Evolutionary conservation across 176 grass and related monocot genomes (phyloP), one percentile per base, ranked within the genome.

Genomic region (Oryza rufipogon): DNA sequence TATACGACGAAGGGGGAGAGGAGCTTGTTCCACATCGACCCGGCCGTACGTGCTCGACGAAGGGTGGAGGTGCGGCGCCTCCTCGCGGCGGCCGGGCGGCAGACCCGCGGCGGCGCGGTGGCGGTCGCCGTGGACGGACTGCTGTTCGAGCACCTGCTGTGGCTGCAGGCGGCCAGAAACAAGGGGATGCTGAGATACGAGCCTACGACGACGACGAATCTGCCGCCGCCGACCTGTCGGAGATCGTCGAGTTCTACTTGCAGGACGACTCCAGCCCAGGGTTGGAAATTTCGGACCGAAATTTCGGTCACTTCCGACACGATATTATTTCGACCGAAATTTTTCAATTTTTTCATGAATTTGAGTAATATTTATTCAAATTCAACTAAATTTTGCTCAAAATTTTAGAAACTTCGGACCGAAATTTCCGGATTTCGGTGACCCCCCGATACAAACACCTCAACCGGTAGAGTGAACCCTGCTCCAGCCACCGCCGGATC

Each of bases 201-300:
- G 56, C 3, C 0, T n/a, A n/a, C 56, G 56, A 58, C 0, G 68
- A n/a, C 2, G 85, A 51, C 4, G 81, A 72, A 11, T 32, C 89
- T 15, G 42, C 25, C 26, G 63, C 52, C 33, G 81, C 64, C 1
- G 84, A 95, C 16, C 66, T 95, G 68, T 81, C 78, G 25, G 88
- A 95, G 80, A 95, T 95, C 80, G 78, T 95, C 20, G 93, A 95
- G 49, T 95, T 95, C 90, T 95, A 95, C 68, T 88, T 90, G 30
- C 20, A 88, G 71, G 89, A 91, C 10, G 80, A 81, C 2, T 36
- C 34, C 34, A 5, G 34, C 34, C 34, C 2, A 32, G 30, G 30
- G 30, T 32, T 32, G 2, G 30, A 32, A 32, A 32, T 32, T 32
- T 32, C 30, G 30, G 30, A 32, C 30, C 30, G 2, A 30, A 30